phyloP scores from a whole-genome alignment of 768 basidiomycete species.

The Epithele typhae region DNA sequence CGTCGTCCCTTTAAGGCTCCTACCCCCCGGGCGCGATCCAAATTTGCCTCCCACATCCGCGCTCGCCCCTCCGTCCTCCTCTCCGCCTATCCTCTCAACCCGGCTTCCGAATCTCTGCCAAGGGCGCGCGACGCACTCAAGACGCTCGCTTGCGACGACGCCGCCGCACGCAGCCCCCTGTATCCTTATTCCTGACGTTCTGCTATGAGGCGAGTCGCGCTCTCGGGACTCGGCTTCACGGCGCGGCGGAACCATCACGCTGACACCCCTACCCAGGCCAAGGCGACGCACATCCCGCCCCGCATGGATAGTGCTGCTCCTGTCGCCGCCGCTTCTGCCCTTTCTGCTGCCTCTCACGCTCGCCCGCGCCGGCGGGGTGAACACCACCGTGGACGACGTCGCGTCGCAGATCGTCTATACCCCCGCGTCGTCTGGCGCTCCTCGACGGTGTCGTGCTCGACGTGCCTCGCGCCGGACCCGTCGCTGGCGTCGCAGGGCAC shows the following conservation, averaged over 20 bases:
- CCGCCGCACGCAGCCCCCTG: too few relatives aligned
- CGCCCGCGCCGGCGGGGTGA: slow-evolving; percentile 8
- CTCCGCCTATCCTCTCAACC: too few relatives aligned
- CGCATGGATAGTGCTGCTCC: not conserved
- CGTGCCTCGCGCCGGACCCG: slow-evolving; percentile 13
- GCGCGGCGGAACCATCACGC: not conserved
- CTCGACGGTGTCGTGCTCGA: slow-evolving; percentile 15
- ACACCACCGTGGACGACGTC: slow-evolving; percentile 22
- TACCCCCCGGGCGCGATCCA: slow-evolving; percentile 4
- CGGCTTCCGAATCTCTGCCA: too few relatives aligned
- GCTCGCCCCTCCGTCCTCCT: not conserved
- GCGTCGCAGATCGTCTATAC: slow-evolving; percentile 17
- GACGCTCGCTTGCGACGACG: too few relatives aligned
- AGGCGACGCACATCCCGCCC: slow-evolving; percentile 1
- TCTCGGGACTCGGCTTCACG: too few relatives aligned
- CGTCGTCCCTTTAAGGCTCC: slow-evolving; percentile 4
- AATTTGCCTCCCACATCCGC: slow-evolving; percentile 2
- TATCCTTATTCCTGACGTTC: not conserved
- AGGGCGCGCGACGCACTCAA: too few relatives aligned
- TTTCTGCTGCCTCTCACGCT: not conserved
- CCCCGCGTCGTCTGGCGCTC: slow-evolving; percentile 19
- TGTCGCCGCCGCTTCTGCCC: not conserved
- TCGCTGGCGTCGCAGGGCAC: slow-evolving; percentile 16
- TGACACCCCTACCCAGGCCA: not conserved
- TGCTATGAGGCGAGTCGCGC: slow-evolving; percentile 4